Evolutionary conservation across 139 green algal genomes (phyloP), one percentile per base, ranked within the genome.

Genomic region (Zygnema cylindricum): DNA sequence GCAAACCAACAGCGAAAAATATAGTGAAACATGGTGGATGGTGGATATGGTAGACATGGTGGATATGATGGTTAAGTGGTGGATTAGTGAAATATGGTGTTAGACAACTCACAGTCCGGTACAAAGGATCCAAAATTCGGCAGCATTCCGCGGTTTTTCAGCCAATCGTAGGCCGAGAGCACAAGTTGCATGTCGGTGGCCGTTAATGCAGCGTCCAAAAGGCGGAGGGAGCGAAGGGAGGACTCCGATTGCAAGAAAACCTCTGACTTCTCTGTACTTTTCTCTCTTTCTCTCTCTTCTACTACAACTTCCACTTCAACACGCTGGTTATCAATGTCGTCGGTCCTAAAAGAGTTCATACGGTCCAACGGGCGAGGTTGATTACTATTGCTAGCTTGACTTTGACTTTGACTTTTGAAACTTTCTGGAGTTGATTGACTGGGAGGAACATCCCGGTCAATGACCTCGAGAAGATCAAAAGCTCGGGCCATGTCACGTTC

Each of bases 121-220:
- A 79, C 35, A 79, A 79, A 3, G 38, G 71, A 43, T 2, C 83
- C 83, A 32, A 88, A 88, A 25, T 32, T 86, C 0, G 41, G 63
- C 0, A 88, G 83, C 35, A 88, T 35, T 22, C 76, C 76, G 73
- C 54, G 22, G 25, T 36, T 11, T 41, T 82, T 71, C 35, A 88
- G 83, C 83, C 83, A 88, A 21, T 86, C 25, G n/a, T 88, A 88
- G 25, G 38, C 54, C n/a, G 25, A 22, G 36, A 39, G 32, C 23
- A 88, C 83, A 32, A 86, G 25, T 25, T 25, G 38, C 73, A 88
- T 43, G 76, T 88, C 83, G 55, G 40, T 85, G 32, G 43, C 41
- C 33, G 38, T 55, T 32, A 84, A 33, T 32, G 69, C 38, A 25
- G 0, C n/a, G 25, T 88, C 83, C 36, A 88, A 75, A 71, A 88